A percentile compares a stretch with the other conserved stretches of the same genome.
Evolutionary conservation across 257 asterid species (phyloP).

Genomic region (Nicotiana obtusifolia): DNA sequence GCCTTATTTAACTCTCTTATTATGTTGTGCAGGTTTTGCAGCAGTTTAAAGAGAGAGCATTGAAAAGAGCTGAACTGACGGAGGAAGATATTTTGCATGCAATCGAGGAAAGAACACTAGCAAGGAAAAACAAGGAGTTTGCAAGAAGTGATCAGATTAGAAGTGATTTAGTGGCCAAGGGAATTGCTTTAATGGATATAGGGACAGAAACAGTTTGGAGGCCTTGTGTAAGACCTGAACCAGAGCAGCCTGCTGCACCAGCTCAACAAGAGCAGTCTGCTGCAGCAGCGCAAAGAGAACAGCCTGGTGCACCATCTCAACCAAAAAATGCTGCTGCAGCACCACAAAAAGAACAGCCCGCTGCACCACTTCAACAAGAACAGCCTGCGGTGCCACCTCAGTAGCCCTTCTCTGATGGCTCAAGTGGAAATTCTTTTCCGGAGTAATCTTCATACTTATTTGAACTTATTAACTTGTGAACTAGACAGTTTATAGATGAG

Average conservation of each 20-base stretch:
- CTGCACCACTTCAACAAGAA: background rate
- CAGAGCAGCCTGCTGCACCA: slow-evolving; percentile 6
- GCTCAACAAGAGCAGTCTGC: slow-evolving; percentile 9
- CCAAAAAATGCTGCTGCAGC: background rate
- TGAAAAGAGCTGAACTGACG: background rate
- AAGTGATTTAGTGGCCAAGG: background rate
- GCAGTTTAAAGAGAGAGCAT: background rate
- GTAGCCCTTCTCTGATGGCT: background rate
- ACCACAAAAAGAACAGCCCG: background rate
- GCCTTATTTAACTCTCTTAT: background rate
- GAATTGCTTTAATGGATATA: background rate
- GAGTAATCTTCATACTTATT: background rate
- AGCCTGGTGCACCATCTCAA: slow-evolving; percentile 7
- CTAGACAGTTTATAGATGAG: background rate
- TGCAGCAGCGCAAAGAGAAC: background rate
- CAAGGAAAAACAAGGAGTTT: background rate
- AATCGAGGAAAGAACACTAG: background rate
- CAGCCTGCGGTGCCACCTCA: slow-evolving; percentile 4
- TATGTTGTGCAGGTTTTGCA: slow-evolving; percentile 24
- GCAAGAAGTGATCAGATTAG: background rate
- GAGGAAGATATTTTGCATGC: background rate
- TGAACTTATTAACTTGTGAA: background rate
- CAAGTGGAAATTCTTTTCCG: background rate
- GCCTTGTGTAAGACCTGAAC: no score
- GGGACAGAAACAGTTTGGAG: background rate